These are phyloP conservation scores for Plectosphaerella cucumerina DNA, from an alignment of 2,329 filamentous ascomycete species.

Conservation along the genomic window DNA sequence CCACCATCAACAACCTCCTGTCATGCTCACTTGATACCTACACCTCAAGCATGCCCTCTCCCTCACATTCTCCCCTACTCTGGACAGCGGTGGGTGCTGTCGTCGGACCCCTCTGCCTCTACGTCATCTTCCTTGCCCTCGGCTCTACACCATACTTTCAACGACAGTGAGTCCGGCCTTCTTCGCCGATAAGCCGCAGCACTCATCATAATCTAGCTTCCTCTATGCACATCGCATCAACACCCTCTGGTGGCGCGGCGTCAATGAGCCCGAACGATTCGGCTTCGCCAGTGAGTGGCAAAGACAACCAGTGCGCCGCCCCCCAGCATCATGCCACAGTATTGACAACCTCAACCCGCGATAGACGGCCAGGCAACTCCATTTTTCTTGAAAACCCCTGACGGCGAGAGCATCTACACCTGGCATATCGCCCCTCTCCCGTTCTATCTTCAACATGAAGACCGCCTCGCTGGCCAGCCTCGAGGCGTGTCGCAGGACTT, in stretches of 20 bases:
- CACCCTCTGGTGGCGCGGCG: conserved; percentile 65
- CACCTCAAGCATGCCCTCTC: background rate
- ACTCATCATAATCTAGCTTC: conserved; percentile 46
- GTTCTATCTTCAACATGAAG: conserved; percentile 69
- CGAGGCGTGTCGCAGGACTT: conserved; percentile 50
- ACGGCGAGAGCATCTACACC: conserved; percentile 74
- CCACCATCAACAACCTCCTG: no score
- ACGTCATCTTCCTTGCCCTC: conserved; percentile 61
- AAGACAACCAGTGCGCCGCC: background rate
- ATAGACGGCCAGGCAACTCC: conserved; percentile 83
- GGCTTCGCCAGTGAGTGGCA: conserved; percentile 71
- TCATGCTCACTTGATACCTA: conserved; percentile 1
- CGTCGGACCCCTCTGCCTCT: conserved; percentile 57
- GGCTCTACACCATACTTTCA: conserved; percentile 70
- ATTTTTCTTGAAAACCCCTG: conserved; percentile 70
- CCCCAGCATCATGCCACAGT: background rate
- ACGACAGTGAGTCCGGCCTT: conserved; percentile 59
- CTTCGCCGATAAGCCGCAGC: background rate
- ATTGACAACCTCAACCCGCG: background rate
- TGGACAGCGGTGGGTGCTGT: conserved; percentile 47
- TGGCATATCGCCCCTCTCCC: conserved; percentile 87
- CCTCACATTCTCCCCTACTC: conserved; percentile 21
- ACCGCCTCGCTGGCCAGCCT: conserved; percentile 48
- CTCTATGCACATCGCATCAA: conserved; percentile 82
- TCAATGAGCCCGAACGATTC: conserved; percentile 74